These are phyloP conservation scores for Termitomyces sp. DNA, from an alignment of 768 basidiomycete species.

Conservation along the genomic window DNA sequence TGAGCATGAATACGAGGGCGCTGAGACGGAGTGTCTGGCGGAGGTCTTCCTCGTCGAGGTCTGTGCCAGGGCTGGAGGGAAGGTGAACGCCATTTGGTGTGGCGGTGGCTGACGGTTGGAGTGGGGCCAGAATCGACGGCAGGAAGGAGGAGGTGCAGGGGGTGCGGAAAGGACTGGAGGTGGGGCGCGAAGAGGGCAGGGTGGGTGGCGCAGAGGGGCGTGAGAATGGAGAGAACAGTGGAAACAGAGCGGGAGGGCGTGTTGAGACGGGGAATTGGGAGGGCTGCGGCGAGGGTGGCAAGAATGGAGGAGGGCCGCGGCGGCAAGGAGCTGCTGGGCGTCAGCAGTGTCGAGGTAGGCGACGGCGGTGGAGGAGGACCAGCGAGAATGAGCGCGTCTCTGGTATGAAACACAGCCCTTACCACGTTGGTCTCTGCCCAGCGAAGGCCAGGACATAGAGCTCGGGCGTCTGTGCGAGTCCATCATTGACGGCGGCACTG, in stretches of 20 bases:
- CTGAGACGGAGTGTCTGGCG: constrained; percentile 63
- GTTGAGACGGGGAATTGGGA: too few species aligned
- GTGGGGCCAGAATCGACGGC: constrained; percentile 42
- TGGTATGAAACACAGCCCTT: constrained; percentile 20
- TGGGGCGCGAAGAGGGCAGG: constrained; percentile 74
- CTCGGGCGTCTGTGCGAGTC: constrained; percentile 72
- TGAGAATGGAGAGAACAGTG: constrained; percentile 61
- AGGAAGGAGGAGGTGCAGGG: constrained; percentile 64
- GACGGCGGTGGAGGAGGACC: constrained; percentile 68
- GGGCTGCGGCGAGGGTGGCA: constrained; percentile 9
- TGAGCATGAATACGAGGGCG: constrained; percentile 80
- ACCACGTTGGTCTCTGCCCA: constrained; percentile 82
- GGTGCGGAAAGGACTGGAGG: constrained; percentile 58
- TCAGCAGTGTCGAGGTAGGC: constrained; percentile 66
- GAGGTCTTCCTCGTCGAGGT: constrained; percentile 45
- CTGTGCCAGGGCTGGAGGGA: neutral
- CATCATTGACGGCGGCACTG: constrained; percentile 79
- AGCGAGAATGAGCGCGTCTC: constrained; percentile 88
- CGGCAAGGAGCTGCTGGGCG: constrained; percentile 31
- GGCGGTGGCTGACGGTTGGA: constrained; percentile 39
- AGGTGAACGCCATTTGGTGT: too few species aligned
- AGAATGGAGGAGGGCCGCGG: constrained; percentile 56
- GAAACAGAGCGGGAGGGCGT: constrained; percentile 31
- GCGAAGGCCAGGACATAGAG: constrained; percentile 62
- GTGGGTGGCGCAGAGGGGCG: constrained; percentile 62